Conservation (phyloP, 768 basidiomycete species). For the Lentinula detonsa region DNA sequence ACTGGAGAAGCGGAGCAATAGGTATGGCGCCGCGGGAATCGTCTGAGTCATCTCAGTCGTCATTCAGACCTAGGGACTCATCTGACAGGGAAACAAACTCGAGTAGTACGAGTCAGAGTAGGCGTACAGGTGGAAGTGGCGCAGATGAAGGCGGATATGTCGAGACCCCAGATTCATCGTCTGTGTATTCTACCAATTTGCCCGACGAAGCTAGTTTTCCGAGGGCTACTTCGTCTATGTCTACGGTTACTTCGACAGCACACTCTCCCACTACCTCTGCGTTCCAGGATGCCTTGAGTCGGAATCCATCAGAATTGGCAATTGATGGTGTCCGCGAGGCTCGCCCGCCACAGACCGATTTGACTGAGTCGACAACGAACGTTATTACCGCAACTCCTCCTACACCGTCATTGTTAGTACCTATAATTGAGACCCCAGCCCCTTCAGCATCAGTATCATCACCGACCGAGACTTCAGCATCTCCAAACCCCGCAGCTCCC, state of each 20-base stretch:
- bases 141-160: neutral
- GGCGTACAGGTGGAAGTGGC: slow-evolving; percentile 10
- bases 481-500: slow-evolving; percentile 13
- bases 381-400: too few species aligned
- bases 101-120: slow-evolving; percentile 12
- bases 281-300: slow-evolving; percentile 57
- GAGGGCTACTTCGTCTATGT: slow-evolving; percentile 46
- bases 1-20: neutral
- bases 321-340: neutral
- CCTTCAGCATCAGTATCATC: slow-evolving; percentile 10
- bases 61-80: neutral
- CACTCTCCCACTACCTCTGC: slow-evolving; percentile 75
- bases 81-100: slow-evolving; percentile 12
- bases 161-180: neutral
- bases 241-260: slow-evolving; percentile 21
- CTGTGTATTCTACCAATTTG: slow-evolving; percentile 6
- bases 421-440: slow-evolving; percentile 4
- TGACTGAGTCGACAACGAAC: neutral
- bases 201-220: slow-evolving; percentile 23
- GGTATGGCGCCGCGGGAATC: slow-evolving; percentile 5
- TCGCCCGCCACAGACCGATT: neutral
- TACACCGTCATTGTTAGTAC: neutral
- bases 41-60: neutral
- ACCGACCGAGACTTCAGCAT: slow-evolving; percentile 6
- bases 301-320: neutral